phyloP scores from a whole-genome alignment of 2,329 filamentous ascomycete genomes.

The Lecanicillium sp. region DNA sequence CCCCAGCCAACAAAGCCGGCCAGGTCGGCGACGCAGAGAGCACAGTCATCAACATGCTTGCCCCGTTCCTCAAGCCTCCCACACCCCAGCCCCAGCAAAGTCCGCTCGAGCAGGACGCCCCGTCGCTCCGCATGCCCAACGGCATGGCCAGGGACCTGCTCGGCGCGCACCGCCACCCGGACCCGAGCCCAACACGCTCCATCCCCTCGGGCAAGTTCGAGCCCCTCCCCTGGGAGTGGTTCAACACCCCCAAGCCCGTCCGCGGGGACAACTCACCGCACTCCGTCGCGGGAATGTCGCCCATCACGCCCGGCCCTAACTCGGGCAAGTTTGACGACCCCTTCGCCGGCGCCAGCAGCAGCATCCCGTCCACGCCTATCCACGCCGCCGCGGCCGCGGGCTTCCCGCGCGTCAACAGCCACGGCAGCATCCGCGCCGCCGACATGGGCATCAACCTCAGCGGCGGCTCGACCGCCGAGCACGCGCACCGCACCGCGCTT shows the following conservation, averaged over 20 bases:
- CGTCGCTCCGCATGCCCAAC: slow-evolving; percentile 52
- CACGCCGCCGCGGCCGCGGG: not conserved
- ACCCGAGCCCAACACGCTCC: slow-evolving; percentile 25
- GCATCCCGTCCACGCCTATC: not conserved
- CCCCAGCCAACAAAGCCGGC: slow-evolving; percentile 19
- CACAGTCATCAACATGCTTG: slow-evolving; percentile 42
- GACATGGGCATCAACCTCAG: slow-evolving; percentile 12
- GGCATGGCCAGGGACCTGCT: slow-evolving; percentile 46
- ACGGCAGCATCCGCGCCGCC: slow-evolving; percentile 15
- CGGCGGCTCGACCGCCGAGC: slow-evolving; percentile 21
- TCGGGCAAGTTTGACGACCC: slow-evolving; percentile 11
- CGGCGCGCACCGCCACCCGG: slow-evolving; percentile 29
- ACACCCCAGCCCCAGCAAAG: slow-evolving; percentile 34
- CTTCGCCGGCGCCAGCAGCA: too few species aligned
- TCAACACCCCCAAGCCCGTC: slow-evolving; percentile 31
- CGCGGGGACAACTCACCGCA: slow-evolving; percentile 7
- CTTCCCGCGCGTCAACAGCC: slow-evolving; percentile 11
- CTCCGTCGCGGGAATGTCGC: slow-evolving; percentile 8
- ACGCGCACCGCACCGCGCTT: slow-evolving; percentile 29
- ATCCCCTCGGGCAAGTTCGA: slow-evolving; percentile 28
- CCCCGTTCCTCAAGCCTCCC: slow-evolving; percentile 42
- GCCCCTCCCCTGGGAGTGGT: slow-evolving; percentile 47
- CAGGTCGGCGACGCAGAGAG: slow-evolving; percentile 27
- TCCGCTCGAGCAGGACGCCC: slow-evolving; percentile 30
- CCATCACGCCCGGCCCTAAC: not conserved